These are phyloP conservation scores for Phaffomyces opuntiae DNA, from an alignment of 805 yeast genomes.

Conservation along the genomic window DNA sequence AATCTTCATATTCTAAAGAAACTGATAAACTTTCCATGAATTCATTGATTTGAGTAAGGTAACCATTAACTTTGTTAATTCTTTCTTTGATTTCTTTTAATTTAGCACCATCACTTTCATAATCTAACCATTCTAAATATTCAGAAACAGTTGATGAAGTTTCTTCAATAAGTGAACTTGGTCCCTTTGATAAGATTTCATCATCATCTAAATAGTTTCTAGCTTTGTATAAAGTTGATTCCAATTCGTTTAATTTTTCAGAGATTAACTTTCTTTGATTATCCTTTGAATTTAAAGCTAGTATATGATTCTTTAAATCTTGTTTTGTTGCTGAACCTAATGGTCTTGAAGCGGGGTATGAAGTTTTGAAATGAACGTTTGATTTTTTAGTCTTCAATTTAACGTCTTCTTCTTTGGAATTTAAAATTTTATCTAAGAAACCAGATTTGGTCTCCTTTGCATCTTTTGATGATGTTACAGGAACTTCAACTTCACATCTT, in stretches of 20 bases:
- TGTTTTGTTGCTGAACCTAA: conserved; percentile 41
- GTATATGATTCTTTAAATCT: conserved; percentile 41
- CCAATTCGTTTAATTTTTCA: conserved; percentile 60
- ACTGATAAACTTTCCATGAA: conserved; percentile 35
- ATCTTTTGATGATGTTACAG: conserved; percentile 2
- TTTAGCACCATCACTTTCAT: conserved; percentile 50
- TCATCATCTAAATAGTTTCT: conserved; percentile 54
- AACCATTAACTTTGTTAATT: conserved; percentile 18
- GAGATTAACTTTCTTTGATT: conserved; percentile 45
- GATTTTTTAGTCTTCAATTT: conserved; percentile 20
- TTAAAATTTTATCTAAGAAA: conserved; percentile 13
- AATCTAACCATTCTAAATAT: conserved; percentile 72
- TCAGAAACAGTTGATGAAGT: conserved; percentile 36
- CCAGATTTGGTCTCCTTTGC: conserved; percentile 7
- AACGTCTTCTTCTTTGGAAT: conserved; percentile 15
- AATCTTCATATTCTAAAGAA: conserved; percentile 40
- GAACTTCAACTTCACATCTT: conserved; percentile 29
- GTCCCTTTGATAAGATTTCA: conserved; percentile 36
- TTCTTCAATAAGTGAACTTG: conserved; percentile 31
- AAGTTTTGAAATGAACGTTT: conserved; percentile 21
- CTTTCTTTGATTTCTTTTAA: conserved; percentile 32
- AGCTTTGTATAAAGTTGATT: conserved; percentile 62
- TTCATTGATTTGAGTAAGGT: conserved; percentile 28
- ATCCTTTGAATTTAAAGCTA: conserved; percentile 48
- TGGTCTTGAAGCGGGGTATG: conserved; percentile 39